phyloP scores from a whole-genome alignment of 257 asterid genomes.

The Forsythia viridissima region DNA sequence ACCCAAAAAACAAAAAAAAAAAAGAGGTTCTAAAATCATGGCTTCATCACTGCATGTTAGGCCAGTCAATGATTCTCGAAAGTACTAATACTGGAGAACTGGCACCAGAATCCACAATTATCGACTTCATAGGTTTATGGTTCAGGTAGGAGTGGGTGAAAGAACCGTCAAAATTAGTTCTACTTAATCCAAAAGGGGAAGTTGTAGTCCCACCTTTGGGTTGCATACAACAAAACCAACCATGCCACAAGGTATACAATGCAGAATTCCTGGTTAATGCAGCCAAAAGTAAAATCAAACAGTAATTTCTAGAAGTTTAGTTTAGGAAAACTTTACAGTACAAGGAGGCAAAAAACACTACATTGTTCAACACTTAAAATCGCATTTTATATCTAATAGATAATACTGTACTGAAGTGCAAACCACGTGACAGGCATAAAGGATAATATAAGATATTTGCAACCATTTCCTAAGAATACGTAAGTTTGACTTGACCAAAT shows the following conservation, averaged over 20 bases:
- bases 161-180: neutral
- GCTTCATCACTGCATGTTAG: neutral
- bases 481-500: constrained; percentile 1
- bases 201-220: neutral
- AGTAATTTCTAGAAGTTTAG: neutral
- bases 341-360: neutral
- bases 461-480: neutral
- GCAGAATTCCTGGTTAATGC: neutral
- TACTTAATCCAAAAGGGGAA: neutral
- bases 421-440: constrained; percentile 7
- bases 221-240: constrained; percentile 12
- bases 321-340: neutral
- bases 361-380: neutral
- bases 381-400: constrained; percentile 12
- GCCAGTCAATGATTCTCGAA: constrained; percentile 9
- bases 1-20: neutral
- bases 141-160: constrained; percentile 4
- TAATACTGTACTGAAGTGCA: constrained; percentile 9
- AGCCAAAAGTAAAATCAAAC: neutral
- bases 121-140: constrained; percentile 10
- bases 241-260: neutral
- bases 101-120: constrained; percentile 11
- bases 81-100: constrained; percentile 3
- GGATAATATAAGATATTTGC: constrained; percentile 1
- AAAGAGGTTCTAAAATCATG: neutral